Percentiles rank a stretch among this genome's conserved stretches.
Conservation (phyloP, 257 asterid species). For the Osmanthus fragrans region DNA sequence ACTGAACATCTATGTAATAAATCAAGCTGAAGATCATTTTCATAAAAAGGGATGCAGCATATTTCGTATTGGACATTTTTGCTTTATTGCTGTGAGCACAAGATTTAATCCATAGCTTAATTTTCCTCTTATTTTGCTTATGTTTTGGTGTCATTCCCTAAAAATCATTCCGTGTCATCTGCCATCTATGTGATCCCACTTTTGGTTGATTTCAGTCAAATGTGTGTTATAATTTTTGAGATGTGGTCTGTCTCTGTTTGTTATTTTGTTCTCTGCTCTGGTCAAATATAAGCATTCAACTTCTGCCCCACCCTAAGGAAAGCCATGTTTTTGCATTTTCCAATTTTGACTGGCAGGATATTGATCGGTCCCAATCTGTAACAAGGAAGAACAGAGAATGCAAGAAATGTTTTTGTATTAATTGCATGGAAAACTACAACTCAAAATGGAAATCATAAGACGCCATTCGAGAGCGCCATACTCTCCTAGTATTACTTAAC, state of each 20-base stretch:
- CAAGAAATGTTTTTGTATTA: too few species aligned
- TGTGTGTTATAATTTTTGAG: neutral
- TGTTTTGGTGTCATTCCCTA: neutral
- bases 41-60: neutral
- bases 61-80: too few species aligned
- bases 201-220: constrained; percentile 2
- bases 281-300: neutral
- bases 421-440: too few species aligned
- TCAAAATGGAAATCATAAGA: too few species aligned
- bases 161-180: neutral
- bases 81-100: neutral
- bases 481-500: too few species aligned
- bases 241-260: neutral
- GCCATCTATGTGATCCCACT: neutral
- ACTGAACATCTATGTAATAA: constrained; percentile 16
- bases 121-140: neutral
- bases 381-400: too few species aligned
- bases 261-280: neutral
- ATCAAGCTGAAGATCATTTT: neutral
- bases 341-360: neutral
- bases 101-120: neutral
- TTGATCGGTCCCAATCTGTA: too few species aligned
- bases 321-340: neutral
- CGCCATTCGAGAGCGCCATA: too few species aligned
- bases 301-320: neutral